These are phyloP conservation scores for Pezicula rhizophila DNA, from an alignment of 2,329 filamentous ascomycete species.

Conservation along the genomic window DNA sequence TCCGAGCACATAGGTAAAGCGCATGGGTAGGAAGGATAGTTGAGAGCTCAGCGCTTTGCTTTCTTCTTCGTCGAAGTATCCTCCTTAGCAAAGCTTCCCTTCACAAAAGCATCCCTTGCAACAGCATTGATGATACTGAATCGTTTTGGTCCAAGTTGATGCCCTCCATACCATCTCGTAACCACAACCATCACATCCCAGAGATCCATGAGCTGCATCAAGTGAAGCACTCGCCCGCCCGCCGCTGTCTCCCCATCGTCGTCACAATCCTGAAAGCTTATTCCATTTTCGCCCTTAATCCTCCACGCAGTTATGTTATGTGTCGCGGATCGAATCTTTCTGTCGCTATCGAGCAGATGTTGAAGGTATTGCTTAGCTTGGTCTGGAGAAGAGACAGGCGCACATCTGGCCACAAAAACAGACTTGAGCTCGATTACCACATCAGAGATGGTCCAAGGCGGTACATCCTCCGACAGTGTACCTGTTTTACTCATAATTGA, in stretches of 20 bases:
- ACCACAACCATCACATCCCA: slow-evolving; percentile 94
- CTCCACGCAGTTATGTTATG: slow-evolving; percentile 97
- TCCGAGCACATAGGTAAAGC: no score
- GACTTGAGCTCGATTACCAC: slow-evolving; percentile 77
- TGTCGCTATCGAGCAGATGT: slow-evolving; percentile 75
- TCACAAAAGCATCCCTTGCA: slow-evolving; percentile 77
- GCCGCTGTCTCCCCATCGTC: slow-evolving; percentile 95
- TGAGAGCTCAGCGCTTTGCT: slow-evolving; percentile 18
- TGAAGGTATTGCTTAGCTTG: slow-evolving; percentile 67
- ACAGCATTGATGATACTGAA: slow-evolving; percentile 87
- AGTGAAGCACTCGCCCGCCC: slow-evolving; percentile 74
- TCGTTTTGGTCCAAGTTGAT: slow-evolving; percentile 79
- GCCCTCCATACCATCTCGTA: slow-evolving; percentile 89
- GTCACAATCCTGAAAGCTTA: slow-evolving; percentile 80
- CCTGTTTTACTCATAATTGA: slow-evolving; percentile 11
- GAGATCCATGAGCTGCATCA: slow-evolving; percentile 91
- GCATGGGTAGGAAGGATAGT: not conserved
- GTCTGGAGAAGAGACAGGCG: slow-evolving; percentile 59
- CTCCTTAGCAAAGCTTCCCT: slow-evolving; percentile 63
- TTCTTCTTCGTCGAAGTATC: slow-evolving; percentile 36
- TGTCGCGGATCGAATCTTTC: slow-evolving; percentile 76
- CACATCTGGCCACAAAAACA: slow-evolving; percentile 75
- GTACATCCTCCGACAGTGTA: slow-evolving; percentile 4
- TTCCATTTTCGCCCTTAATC: slow-evolving; percentile 52
- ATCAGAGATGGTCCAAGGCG: slow-evolving; percentile 67